Evolutionary conservation across 371 early-diverging fungal genomes (phyloP), one percentile per base, ranked within the genome.

Genomic region (Zopfochytrium polystomum): DNA sequence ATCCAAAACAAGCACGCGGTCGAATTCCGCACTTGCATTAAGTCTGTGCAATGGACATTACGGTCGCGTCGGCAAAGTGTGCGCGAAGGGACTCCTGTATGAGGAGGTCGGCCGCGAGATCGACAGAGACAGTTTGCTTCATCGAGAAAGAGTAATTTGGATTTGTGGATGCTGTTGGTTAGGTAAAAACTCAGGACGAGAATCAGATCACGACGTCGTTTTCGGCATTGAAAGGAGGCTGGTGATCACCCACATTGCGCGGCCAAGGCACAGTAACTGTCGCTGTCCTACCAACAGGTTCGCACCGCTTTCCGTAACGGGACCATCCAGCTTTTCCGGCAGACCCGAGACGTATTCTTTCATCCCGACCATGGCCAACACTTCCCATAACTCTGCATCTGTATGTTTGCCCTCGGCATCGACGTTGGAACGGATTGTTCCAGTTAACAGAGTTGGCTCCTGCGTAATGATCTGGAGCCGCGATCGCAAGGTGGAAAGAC

Each of bases 171-270:
- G n/a, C n/a, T n/a, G n/a, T n/a, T 52, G 52, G 13, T 30, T 25
- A 5, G 13, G 15, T 11, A 13, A 32, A 30, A 18, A 52, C 11
- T 23, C 23, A 13, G 31, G 18, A 30, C 5, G 15, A 52, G 6
- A 48, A 23, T 22, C 13, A 48, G 18, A 23, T 11, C 13, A 13
- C 11, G n/a, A 45, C 52, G 11, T 88, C 90, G 23, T 91, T 91
- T 79, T 95, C 97, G 70, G 95, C 87, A 32, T 70, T 54, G 7
- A 85, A 66, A 85, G 58, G 5, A 86, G 70, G 43, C 70, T 72
- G 33, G 75, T 52, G 32, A 68, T 57, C 34, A 55, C 60, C 23
- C 80, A 25, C 52, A 82, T 59, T n/a, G 80, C 77, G 42, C 83
- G 58, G n/a, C 76, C 74, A 5, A 83, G 62, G 42, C 75, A 65